These are phyloP conservation scores for Tremella fuciformis DNA, from an alignment of 768 basidiomycete genomes.

Conservation along the genomic window DNA sequence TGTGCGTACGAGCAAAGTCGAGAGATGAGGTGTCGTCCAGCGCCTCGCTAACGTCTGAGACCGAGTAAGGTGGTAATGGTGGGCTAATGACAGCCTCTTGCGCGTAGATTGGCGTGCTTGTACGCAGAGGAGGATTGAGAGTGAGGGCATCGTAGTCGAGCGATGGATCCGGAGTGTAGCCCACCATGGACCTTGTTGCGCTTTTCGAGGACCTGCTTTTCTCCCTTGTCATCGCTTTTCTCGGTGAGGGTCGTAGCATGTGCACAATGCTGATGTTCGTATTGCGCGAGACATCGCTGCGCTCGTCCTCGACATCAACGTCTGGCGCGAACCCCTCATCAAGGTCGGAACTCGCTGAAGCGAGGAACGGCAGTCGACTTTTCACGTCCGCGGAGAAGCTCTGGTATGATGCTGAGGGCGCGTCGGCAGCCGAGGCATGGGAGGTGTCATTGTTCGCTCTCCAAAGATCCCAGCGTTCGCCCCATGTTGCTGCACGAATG, in stretches of 20 bases:
- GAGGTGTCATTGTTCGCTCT: slow-evolving; percentile 14
- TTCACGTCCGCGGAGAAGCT: slow-evolving; percentile 6
- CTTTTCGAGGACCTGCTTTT: slow-evolving; percentile 3
- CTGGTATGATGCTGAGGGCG: not conserved
- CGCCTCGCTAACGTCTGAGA: slow-evolving; percentile 27
- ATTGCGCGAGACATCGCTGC: too few species aligned
- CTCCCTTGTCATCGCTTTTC: slow-evolving; percentile 19
- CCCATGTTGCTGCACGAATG: slow-evolving; percentile 44
- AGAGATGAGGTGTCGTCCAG: not conserved
- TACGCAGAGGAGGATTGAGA: slow-evolving; percentile 30
- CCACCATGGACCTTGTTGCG: slow-evolving; percentile 27
- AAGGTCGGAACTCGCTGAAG: slow-evolving; percentile 42
- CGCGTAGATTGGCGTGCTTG: slow-evolving; percentile 36
- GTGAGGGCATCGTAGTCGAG: slow-evolving; percentile 19
- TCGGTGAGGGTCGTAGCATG: slow-evolving; percentile 21
- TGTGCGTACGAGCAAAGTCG: not conserved
- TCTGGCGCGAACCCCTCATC: slow-evolving; percentile 35
- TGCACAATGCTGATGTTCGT: slow-evolving; percentile 7
- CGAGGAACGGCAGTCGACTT: slow-evolving; percentile 39
- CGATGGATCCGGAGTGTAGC: slow-evolving; percentile 36
- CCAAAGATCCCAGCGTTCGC: slow-evolving; percentile 45
- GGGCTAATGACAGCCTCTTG: slow-evolving; percentile 13
- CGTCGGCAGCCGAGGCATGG: not conserved
- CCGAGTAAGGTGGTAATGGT: slow-evolving; percentile 37
- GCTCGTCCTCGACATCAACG: slow-evolving; percentile 19